Evolutionary conservation across 192 early-diverging fungal species (phyloP), one percentile per base, ranked within the genome.

Genomic region (Podochytrium sp.): DNA sequence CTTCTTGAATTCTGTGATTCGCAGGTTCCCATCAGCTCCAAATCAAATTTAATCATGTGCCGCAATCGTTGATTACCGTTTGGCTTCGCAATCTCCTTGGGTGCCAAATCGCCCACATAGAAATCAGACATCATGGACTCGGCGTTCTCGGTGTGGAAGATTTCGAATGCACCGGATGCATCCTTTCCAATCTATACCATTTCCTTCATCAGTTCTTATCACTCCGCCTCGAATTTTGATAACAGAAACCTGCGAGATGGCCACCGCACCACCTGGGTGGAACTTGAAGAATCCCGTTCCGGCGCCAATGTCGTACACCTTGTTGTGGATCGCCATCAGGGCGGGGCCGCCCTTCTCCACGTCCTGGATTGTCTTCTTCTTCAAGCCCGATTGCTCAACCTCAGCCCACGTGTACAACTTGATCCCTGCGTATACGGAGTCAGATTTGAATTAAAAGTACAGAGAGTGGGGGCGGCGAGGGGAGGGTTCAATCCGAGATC

Each of bases 261-360:
- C 85, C 2, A 93, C 92, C 25, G 75, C 79, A 65, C 92, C 92
- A 69, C 93, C 93, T 56, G 93, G 93, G 76, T 94, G 93, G 67
- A 89, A 90, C 58, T 71, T 69, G 20, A 89, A 68, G 75, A 94
- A 93, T 34, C 91, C 91, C 16, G 66, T 55, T 10, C 50, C 47
- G 27, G 75, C 76, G n/a, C 84, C 81, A 35, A 94, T 77, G 84
- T 94, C 91, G 71, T 93, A 93, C 1, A 94, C 85, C 69, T 93
- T 93, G 79, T 88, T 85, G 74, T 92, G 84, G 79, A 93, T 91
- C 51, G 91, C 85, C 52, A 91, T 85, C 64, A 84, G 85, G 10
- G 43, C 77, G 18, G 75, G 79, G 27, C 66, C 39, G 40, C 33
- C 74, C 47, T 61, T 50, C 4, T 71, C 58, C 16, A 52, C 64